Conservation (phyloP, 2,329 filamentous ascomycete genomes). For the Nothomitra cinnamomea region DNA sequence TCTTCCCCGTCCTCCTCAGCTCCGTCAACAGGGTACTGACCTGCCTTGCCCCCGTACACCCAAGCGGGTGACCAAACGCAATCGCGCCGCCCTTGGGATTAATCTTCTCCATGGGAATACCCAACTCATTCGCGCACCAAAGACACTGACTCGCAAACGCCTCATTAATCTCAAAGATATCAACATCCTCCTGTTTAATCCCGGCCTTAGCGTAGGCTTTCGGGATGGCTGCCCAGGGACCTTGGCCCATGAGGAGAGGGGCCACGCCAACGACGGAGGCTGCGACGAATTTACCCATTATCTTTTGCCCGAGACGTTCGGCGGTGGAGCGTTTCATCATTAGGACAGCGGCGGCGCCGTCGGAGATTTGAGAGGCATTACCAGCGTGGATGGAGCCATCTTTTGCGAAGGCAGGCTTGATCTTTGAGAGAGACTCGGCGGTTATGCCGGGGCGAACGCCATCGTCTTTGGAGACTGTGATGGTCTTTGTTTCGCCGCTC, state of each 20-base stretch:
- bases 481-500: constrained; percentile 65
- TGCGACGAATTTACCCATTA: constrained; percentile 83
- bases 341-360: constrained; percentile 87
- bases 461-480: constrained; percentile 74
- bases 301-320: constrained; percentile 69
- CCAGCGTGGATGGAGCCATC: constrained; percentile 90
- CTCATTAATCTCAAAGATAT: constrained; percentile 99
- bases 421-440: constrained; percentile 74
- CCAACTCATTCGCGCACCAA: constrained; percentile 82
- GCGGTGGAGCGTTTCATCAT: constrained; percentile 91
- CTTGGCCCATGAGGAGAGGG: constrained; percentile 88
- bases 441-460: constrained; percentile 77
- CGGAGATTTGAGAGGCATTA: constrained; percentile 88
- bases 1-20: constrained; percentile 66
- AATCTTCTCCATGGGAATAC: constrained; percentile 68
- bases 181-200: constrained; percentile 74
- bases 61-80: constrained; percentile 87
- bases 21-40: constrained; percentile 85
- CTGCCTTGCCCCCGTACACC: constrained; percentile 86
- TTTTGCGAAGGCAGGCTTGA: constrained; percentile 76
- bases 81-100: constrained; percentile 97
- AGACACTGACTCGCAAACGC: constrained; percentile 91
- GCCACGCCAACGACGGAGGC: constrained; percentile 76
- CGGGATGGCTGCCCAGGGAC: constrained; percentile 91
- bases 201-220: constrained; percentile 56